Evolutionary conservation across 148 eudicot species (phyloP).

Genomic region (Tetragonia tetragonoides): DNA sequence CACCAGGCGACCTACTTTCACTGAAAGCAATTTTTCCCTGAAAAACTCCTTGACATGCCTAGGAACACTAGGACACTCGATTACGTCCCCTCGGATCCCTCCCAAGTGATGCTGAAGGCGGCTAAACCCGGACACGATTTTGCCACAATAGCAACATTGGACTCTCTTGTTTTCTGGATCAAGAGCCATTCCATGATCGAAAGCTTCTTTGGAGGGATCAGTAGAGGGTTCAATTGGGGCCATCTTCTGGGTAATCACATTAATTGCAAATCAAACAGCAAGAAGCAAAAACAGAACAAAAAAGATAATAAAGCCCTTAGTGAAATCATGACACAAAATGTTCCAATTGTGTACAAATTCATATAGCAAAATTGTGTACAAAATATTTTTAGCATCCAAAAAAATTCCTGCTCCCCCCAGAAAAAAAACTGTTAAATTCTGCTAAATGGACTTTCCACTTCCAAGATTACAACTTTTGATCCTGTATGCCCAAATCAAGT

Average conservation of each 20-base stretch:
- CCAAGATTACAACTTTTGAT: neutral
- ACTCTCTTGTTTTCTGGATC: constrained; percentile 34
- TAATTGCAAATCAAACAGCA: neutral
- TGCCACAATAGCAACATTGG: constrained; percentile 54
- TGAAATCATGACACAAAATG: neutral
- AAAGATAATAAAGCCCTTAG: no score
- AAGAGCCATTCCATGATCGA: constrained; percentile 47
- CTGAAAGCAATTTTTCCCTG: constrained; percentile 18
- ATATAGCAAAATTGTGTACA: neutral
- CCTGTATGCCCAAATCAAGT: neutral
- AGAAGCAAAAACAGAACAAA: constrained; percentile 1
- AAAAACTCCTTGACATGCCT: constrained; percentile 35
- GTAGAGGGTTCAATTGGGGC: constrained; percentile 23
- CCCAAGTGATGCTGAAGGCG: constrained; percentile 54
- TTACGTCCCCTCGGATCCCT: constrained; percentile 34
- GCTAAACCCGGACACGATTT: constrained; percentile 41
- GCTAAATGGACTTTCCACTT: no score
- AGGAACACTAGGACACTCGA: constrained; percentile 42
- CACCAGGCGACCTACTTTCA: constrained; percentile 28
- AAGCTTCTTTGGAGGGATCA: constrained; percentile 30
- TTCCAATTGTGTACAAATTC: neutral
- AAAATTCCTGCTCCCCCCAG: neutral
- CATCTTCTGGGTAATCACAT: constrained; percentile 27
- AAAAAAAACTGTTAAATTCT: no score
- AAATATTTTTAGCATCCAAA: neutral